These are phyloP conservation scores for Colletotrichum sp. DNA, from an alignment of 2,329 filamentous ascomycete species.

Conservation along the genomic window DNA sequence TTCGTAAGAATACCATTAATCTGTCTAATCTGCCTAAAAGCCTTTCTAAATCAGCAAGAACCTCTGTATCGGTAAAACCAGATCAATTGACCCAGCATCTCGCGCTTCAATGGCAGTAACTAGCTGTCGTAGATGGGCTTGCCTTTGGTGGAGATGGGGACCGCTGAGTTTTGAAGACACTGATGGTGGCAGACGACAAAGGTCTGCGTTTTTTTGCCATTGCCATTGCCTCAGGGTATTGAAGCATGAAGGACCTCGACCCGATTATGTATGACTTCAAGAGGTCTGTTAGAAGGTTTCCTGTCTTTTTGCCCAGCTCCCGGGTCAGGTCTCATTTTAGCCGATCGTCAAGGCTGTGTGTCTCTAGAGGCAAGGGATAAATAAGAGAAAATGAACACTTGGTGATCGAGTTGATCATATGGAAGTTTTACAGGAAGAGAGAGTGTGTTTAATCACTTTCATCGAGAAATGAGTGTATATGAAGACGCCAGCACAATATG, in stretches of 20 bases:
- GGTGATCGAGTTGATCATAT: background rate
- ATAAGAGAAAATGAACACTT: background rate
- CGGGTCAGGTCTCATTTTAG: background rate
- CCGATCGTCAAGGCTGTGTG: background rate
- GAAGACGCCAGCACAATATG: background rate
- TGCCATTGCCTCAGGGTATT: too few species aligned
- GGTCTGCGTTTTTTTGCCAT: background rate
- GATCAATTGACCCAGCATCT: background rate
- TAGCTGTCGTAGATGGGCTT: background rate
- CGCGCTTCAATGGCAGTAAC: background rate
- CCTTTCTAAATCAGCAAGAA: background rate
- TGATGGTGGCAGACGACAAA: background rate
- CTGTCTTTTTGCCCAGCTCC: background rate
- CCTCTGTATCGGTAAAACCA: background rate
- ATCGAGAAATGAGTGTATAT: background rate
- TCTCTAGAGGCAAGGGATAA: background rate
- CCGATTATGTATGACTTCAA: background rate
- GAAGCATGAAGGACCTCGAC: background rate
- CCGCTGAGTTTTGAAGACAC: background rate
- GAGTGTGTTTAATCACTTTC: background rate
- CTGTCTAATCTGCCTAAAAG: background rate
- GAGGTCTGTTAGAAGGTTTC: background rate
- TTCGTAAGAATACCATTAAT: background rate
- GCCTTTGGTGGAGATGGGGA: background rate
- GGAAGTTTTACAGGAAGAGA: background rate